Evolutionary conservation across 2,329 filamentous ascomycete genomes (phyloP), one percentile per base, ranked within the genome.

Genomic region (Aspergillus transmontanensis): DNA sequence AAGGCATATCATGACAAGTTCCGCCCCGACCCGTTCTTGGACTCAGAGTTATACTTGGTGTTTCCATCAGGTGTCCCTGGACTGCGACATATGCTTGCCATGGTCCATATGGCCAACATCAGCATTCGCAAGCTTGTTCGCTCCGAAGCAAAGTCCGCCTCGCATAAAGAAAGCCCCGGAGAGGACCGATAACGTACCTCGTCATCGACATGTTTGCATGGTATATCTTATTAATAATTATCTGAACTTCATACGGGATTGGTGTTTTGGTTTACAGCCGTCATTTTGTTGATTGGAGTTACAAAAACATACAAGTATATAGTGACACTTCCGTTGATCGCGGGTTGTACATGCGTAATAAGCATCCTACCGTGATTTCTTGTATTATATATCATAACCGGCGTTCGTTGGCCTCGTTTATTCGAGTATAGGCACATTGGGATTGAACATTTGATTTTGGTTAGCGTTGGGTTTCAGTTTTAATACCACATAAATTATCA

Each of bases 1-100:
- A 79, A 78, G 62, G 74, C 72, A 0, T 80, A 79, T 56, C 71
- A 78, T 63, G 78, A 80, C 57, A 79, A 79, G 56, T 80, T 78
- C 60, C 69, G 69, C 1, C 77, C 79, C 0, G 78, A 80, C 50
- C 58, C 70, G 3, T 48, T 43, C 0, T 71, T 76, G 43, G 75
- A 75, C 11, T 72, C 74, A 0, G 70, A 68, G 0, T 64, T 81
- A 6, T 76, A 76, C 59, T 56, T 80, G 43, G 68, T 80, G 11
- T 80, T 80, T 55, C 76, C 77, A 5, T 64, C 69, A 2, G 73
- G 72, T 2, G 51, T 75, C 5, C 76, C 77, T 0, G 69, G 74
- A 5, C 66, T 72, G 3, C 66, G 73, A 21, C 70, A 77, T 43
- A 67, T 77, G 36, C 34, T 76, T 12, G 76, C 76, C 1, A 74